These are phyloP conservation scores for Aurantiochytrium sp. DNA, from an alignment of 108 stramenopile species.

Conservation along the genomic window DNA sequence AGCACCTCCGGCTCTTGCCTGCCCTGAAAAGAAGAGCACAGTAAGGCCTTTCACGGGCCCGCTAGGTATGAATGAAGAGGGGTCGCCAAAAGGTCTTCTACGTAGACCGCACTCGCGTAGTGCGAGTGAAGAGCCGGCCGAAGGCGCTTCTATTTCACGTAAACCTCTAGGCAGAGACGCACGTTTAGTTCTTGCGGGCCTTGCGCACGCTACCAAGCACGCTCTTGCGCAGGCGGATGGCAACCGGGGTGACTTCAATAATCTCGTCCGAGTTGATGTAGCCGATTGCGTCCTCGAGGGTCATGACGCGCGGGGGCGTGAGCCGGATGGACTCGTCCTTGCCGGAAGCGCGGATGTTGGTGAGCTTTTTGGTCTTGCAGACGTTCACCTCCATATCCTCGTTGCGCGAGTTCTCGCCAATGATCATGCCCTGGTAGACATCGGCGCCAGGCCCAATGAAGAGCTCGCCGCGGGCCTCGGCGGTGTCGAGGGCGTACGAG, in stretches of 20 bases:
- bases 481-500: slow-evolving; percentile 81
- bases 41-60: no score
- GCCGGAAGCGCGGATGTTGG: slow-evolving; percentile 93
- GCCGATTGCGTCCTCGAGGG: slow-evolving; percentile 91
- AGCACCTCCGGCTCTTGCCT: no score
- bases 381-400: slow-evolving; percentile 95
- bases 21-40: no score
- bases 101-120: no score
- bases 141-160: no score
- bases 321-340: slow-evolving; percentile 88
- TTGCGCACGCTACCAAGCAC: not conserved
- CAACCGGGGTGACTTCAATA: slow-evolving; percentile 83
- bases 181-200: not conserved
- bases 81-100: no score
- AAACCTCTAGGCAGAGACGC: no score
- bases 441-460: slow-evolving; percentile 74
- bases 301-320: slow-evolving; percentile 79
- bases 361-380: slow-evolving; percentile 89
- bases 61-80: no score
- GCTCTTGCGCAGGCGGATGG: slow-evolving; percentile 84
- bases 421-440: slow-evolving; percentile 91
- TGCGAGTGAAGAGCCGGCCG: no score
- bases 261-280: slow-evolving; percentile 90
- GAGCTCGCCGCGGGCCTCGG: slow-evolving; percentile 88
- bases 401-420: slow-evolving; percentile 96